Base-by-base conservation (phyloP, 495 filamentous ascomycete species). In the Aspergillus taichungensis region DNA sequence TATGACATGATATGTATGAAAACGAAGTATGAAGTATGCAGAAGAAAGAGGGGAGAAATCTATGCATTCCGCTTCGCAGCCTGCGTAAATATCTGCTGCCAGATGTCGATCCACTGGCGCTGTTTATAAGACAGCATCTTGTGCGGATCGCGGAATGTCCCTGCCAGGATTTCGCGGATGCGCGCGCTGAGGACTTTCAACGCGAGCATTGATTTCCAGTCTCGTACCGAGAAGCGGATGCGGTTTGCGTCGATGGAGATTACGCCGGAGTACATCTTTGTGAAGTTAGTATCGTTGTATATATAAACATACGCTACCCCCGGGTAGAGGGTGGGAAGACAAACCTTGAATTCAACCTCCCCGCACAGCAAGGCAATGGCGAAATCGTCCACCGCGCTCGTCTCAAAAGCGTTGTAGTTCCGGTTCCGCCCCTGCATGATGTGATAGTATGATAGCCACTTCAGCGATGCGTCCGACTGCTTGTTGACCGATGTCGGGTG, bases 371-470 rank as follows among this genome's bases (percentile, higher is more conserved):
- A 60, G 12, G 85, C 80, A 53, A 96, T 77, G 5, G 88, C 80
- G 53, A 95, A 82, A 43, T 85, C 80, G 24, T 94, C 83, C 6
- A 84, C 84, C 0, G 82, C 79, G 2, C 80, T 89, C 0, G 88
- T 95, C 50, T 95, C 89, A 49, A 95, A 88, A 0, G 91, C 92
- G 49, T 94, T 92, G 47, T 88, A 85, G 52, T 74, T 83, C 70
- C 79, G 74, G 53, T 84, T 92, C 18, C 70, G 69, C 1, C 84
- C 83, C 63, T 95, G 88, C 89, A 96, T 94, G 47, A 96, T 94
- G 51, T 91, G 82, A 61, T 98, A 96, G 60, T 91, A 98, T 0
- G 85, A 88, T 36, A 97, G 62, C 82, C 84, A 95, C 55, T 78
- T 78, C n/a, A 85, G 59, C 0, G 62, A 51, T 12, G 76, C 71